A percentile compares a stretch with the other conserved stretches of the same genome.
phyloP scores from a whole-genome alignment of 2,329 filamentous ascomycete genomes.

The Claviceps sp. region DNA sequence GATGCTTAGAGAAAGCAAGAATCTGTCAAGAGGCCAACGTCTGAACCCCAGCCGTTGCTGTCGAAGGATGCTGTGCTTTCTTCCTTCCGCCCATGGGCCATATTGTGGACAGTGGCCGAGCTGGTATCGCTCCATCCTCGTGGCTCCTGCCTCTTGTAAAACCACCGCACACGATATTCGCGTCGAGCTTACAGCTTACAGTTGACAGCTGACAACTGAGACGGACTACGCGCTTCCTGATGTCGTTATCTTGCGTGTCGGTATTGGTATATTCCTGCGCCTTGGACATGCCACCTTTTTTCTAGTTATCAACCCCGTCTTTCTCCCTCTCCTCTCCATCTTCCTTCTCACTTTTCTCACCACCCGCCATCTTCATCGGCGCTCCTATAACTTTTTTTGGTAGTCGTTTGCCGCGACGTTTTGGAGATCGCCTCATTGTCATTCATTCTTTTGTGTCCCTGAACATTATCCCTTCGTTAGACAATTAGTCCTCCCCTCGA shows the following conservation, averaged over 20 bases:
- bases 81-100: not conserved
- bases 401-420: not conserved
- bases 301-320: constrained; percentile 3
- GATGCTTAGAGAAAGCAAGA: not conserved
- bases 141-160: constrained; percentile 3
- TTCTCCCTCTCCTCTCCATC: not conserved
- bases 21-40: not conserved
- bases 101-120: not conserved
- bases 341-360: not conserved
- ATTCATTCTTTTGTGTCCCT: constrained; percentile 4
- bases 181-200: constrained; percentile 3
- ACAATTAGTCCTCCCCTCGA: not conserved
- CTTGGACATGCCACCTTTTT: not conserved
- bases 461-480: constrained; percentile 3
- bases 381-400: constrained; percentile 2
- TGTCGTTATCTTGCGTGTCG: not conserved
- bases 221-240: not conserved
- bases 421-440: constrained; percentile 2
- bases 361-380: not conserved
- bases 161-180: not conserved
- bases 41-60: not conserved
- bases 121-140: not conserved
- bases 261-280: not conserved
- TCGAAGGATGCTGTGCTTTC: not conserved
- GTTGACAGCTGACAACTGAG: constrained; percentile 2